Percentiles rank a stretch among this genome's conserved stretches.
Conservation (phyloP, 108 stramenopile species). For the Nitzschia putrida region DNA sequence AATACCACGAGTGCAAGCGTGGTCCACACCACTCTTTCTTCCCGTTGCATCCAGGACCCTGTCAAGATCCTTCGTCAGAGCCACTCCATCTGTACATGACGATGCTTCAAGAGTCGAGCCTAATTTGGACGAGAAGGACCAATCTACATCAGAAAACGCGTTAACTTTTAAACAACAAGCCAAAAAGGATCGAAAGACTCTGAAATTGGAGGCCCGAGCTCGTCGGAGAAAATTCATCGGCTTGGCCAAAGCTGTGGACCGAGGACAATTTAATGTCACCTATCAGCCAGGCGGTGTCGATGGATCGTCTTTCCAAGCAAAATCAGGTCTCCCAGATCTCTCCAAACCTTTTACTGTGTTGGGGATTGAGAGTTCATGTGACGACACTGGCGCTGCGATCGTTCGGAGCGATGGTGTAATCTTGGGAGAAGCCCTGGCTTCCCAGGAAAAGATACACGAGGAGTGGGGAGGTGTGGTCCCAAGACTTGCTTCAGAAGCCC, state of each 20-base stretch:
- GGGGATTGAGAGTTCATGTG: constrained; percentile 98
- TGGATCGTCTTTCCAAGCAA: constrained; percentile 57
- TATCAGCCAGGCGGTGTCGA: constrained; percentile 67
- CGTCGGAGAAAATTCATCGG: constrained; percentile 73
- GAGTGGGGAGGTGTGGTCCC: constrained; percentile 96
- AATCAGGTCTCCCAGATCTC: constrained; percentile 64
- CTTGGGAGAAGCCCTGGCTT: constrained; percentile 89
- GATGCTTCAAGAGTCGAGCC: no score
- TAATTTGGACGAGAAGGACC: no score
- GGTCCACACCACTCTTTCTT: no score
- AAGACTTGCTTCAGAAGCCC: constrained; percentile 85
- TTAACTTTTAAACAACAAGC: no score
- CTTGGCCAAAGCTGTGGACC: constrained; percentile 83
- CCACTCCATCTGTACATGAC: no score
- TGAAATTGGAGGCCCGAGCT: background rate
- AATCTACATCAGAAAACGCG: no score
- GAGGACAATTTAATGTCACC: constrained; percentile 64
- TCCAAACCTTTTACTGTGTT: constrained; percentile 75
- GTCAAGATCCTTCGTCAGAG: no score
- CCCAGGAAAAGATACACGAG: constrained; percentile 92
- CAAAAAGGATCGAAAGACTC: background rate
- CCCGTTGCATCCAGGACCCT: no score
- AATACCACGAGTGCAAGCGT: no score
- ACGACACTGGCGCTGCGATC: constrained; percentile 92
- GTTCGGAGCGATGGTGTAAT: constrained; percentile 91